Conservation (phyloP, 2,329 filamentous ascomycete genomes). For the Sporothrix schenckii region DNA sequence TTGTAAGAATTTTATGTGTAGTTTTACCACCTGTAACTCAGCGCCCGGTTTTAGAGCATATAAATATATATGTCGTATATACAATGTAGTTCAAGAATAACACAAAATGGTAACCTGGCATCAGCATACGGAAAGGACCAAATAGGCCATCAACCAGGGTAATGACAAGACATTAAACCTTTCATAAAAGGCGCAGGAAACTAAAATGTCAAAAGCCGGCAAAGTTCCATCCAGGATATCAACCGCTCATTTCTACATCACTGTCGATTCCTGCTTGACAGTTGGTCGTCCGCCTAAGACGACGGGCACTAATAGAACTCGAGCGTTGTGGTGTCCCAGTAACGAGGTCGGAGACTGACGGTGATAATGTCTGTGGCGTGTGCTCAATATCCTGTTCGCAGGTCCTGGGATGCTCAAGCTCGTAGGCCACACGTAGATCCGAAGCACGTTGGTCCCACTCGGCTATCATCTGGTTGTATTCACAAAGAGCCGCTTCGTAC, state of each 20-base stretch:
- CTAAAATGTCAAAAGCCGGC: background rate
- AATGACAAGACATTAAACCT: background rate
- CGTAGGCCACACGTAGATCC: conserved; percentile 51
- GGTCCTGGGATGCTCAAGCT: conserved; percentile 53
- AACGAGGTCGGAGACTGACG: conserved; percentile 30
- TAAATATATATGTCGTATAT: too few species aligned
- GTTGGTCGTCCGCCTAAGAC: conserved; percentile 40
- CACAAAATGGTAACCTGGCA: too few species aligned
- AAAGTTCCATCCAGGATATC: background rate
- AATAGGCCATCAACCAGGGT: background rate
- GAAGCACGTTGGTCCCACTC: conserved; percentile 70
- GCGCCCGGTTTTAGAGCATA: too few species aligned
- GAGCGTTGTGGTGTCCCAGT: conserved; percentile 42
- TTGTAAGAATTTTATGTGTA: too few species aligned
- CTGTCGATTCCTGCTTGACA: conserved; percentile 46
- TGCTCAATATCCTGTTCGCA: conserved; percentile 36
- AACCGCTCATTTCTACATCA: conserved; percentile 41
- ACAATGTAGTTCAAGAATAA: too few species aligned
- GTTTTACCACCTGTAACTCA: too few species aligned
- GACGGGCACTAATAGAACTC: conserved; percentile 24
- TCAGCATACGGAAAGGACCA: background rate
- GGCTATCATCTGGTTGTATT: conserved; percentile 62
- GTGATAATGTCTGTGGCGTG: background rate
- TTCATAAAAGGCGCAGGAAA: background rate
- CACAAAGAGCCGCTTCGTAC: conserved; percentile 61